Percentiles rank a stretch among this genome's conserved stretches.
Evolutionary conservation across 768 basidiomycete species (phyloP).

Genomic region (Phaeotremella fagi): DNA sequence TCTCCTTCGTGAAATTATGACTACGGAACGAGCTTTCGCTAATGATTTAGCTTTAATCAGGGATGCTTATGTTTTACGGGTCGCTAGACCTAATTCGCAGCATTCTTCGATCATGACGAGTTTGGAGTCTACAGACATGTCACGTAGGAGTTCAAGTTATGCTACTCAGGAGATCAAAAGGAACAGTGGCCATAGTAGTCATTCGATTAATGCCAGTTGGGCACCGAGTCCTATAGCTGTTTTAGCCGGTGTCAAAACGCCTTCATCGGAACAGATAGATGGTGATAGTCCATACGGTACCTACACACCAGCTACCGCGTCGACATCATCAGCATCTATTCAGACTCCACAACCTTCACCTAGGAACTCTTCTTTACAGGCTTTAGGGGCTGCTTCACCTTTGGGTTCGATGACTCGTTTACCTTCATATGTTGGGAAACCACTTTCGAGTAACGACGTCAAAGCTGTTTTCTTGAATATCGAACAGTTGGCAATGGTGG

Average conservation of each 20-base stretch:
- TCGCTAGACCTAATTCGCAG: constrained; percentile 30
- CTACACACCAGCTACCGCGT: neutral
- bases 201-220: constrained; percentile 1
- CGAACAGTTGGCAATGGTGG: constrained; percentile 41
- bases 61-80: constrained; percentile 42
- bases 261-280: neutral
- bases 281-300: neutral
- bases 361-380: constrained; percentile 6
- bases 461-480: constrained; percentile 47
- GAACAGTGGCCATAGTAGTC: constrained; percentile 6
- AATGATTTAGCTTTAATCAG: constrained; percentile 46
- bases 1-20: constrained; percentile 46
- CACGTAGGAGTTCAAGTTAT: constrained; percentile 27
- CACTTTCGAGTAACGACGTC: constrained; percentile 38
- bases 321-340: constrained; percentile 5
- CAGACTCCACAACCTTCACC: constrained; percentile 19
- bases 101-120: constrained; percentile 16
- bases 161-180: constrained; percentile 37
- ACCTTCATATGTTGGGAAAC: constrained; percentile 23
- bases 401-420: neutral
- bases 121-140: constrained; percentile 15
- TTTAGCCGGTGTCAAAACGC: neutral
- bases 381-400: neutral
- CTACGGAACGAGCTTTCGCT: constrained; percentile 47
- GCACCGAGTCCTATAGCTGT: neutral